Evolutionary conservation across 768 basidiomycete species (phyloP), one percentile per base, ranked within the genome.

Genomic region (Polyporus arcularius): DNA sequence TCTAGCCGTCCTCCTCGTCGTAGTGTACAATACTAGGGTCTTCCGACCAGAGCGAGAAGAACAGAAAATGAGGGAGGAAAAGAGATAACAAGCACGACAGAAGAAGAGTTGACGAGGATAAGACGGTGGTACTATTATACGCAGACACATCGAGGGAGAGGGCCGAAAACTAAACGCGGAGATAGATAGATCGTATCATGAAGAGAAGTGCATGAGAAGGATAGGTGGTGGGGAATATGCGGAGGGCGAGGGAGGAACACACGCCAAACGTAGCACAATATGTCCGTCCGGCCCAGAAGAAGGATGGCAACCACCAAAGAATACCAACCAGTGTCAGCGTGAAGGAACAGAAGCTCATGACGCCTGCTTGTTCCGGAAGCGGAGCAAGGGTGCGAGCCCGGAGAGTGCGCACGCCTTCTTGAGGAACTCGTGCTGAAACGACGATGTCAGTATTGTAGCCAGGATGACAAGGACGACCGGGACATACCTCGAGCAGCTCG

Each of bases 371-470:
- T 78, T 87, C 78, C 82, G 89, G 82, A 91, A 92, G 54, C 90
- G 83, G 57, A 98, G 74, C 55, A 98, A 76, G 1, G 94, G 91
- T 1, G 95, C 94, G 51, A 98, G 83, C 1, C 92, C 89, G 0
- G 87, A 83, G 1, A 89, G 74, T 0, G 87, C 82, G 72, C 96
- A 98, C 1, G 96, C 85, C 77, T 94, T 94, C 78, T 84, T 84
- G 77, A 98, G 74, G 77, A 98, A 98, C 8, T 96, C 95, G 72
- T 98, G 96, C 96, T 98, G 65, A 31, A 39, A n/a, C 10, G 32
- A 51, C 32, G 32, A 64, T 18, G 54, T 48, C 57, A 59, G 60
- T 53, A 62, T 63, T 41, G 70, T 7, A 43, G 6, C 26, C 47
- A 40, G 41, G 55, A 43, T n/a, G 54, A 57, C 57, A 58, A 11